A percentile compares a stretch with the other conserved stretches of the same genome.
phyloP scores from a whole-genome alignment of 78 protist species.

The Dictyostelium firmibasis region DNA sequence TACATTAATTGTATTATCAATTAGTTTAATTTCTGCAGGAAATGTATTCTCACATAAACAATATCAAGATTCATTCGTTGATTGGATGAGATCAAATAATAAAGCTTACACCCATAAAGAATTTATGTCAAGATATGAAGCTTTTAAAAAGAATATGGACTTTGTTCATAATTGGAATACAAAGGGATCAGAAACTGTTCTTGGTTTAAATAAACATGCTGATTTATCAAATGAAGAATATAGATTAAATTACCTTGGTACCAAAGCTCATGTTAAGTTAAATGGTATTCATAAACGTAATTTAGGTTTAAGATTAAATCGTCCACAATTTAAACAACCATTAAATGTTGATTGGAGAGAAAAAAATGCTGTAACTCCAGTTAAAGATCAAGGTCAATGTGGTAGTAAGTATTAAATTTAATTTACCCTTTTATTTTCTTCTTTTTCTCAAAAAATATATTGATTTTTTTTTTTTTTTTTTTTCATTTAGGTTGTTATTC shows the following conservation, averaged over 20 bases:
- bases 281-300: background rate
- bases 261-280: background rate
- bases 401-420: conserved; percentile 17
- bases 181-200: background rate
- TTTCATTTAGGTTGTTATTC: background rate
- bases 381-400: conserved; percentile 52
- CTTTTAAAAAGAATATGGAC: conserved; percentile 47
- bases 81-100: background rate
- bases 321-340: background rate
- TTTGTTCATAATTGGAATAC: conserved; percentile 26
- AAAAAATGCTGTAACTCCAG: conserved; percentile 25
- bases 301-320: background rate
- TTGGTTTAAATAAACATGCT: conserved; percentile 22
- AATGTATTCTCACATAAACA: background rate
- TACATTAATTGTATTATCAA: background rate
- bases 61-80: background rate
- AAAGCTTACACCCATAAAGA: background rate
- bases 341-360: conserved; percentile 62
- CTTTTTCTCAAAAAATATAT: background rate
- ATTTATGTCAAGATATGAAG: background rate
- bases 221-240: conserved; percentile 52
- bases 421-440: no score
- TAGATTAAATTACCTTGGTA: conserved; percentile 2
- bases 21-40: background rate
- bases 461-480: background rate